A percentile compares a stretch with the other conserved stretches of the same genome.
phyloP scores from a whole-genome alignment of 2,329 filamentous ascomycete species.

The Cercospora sp. region DNA sequence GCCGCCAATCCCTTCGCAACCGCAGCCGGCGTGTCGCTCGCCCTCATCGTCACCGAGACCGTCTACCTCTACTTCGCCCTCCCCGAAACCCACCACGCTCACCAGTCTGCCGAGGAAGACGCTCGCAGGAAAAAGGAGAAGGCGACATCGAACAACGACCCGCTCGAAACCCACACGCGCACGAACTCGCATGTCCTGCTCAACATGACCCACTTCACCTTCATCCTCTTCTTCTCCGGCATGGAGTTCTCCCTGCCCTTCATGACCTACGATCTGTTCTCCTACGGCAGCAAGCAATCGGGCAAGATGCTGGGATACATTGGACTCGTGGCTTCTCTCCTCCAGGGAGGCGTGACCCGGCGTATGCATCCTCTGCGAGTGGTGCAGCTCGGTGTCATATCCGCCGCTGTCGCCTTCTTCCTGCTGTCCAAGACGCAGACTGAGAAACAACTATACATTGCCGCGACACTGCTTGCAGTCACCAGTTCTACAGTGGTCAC shows the following conservation, averaged over 20 bases:
- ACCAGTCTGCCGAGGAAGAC: constrained; percentile 21
- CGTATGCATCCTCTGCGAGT: constrained; percentile 78
- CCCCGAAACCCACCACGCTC: constrained; percentile 73
- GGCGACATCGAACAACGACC: constrained; percentile 30
- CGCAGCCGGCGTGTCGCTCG: constrained; percentile 82
- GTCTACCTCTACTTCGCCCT: constrained; percentile 80
- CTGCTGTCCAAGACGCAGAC: constrained; percentile 71
- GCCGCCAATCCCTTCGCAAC: constrained; percentile 91
- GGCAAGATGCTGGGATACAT: constrained; percentile 87
- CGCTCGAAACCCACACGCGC: constrained; percentile 44
- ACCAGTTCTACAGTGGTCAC: constrained; percentile 96
- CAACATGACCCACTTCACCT: constrained; percentile 82
- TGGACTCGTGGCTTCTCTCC: constrained; percentile 83
- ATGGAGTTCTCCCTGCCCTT: constrained; percentile 98
- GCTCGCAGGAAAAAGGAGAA: constrained; percentile 17
- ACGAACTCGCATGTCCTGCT: constrained; percentile 84
- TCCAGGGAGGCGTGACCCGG: constrained; percentile 89
- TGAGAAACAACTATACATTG: constrained; percentile 71
- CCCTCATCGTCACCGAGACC: constrained; percentile 83
- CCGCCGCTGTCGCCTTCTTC: constrained; percentile 77
- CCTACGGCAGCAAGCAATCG: constrained; percentile 74
- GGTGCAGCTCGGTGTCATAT: constrained; percentile 74
- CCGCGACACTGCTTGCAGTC: constrained; percentile 79
- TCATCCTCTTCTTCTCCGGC: constrained; percentile 94
- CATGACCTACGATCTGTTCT: constrained; percentile 93